Conservation (phyloP, 2,329 filamentous ascomycete genomes). For the Mollisiaceae sp. region DNA sequence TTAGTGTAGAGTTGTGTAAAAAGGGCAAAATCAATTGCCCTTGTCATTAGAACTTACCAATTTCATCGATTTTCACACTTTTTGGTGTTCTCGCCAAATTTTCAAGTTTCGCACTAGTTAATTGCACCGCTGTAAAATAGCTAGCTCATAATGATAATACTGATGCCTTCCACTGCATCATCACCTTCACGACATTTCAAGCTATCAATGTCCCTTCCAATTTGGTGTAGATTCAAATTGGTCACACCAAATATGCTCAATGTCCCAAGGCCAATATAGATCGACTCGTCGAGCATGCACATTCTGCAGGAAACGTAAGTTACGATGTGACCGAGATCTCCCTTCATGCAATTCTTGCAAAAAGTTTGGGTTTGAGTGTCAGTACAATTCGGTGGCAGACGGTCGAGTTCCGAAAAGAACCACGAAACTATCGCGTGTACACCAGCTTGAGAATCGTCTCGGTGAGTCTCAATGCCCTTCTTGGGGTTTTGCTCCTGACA, state of each 20-base stretch:
- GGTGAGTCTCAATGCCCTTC: conserved; percentile 11
- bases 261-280: not conserved
- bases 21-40: no score
- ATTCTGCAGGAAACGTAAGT: conserved; percentile 23
- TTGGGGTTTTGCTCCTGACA: not conserved
- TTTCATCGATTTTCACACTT: no score
- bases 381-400: conserved; percentile 14
- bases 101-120: no score
- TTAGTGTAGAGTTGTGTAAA: no score
- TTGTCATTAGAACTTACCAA: no score
- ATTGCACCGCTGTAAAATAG: no score
- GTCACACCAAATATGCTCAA: not conserved
- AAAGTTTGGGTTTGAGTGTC: conserved; percentile 26
- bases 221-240: not conserved
- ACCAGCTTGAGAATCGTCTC: conserved; percentile 22
- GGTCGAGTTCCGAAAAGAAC: conserved; percentile 10
- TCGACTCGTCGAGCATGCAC: conserved; percentile 15
- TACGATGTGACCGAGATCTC: conserved; percentile 20
- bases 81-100: no score
- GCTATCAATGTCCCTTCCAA: not conserved
- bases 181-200: not conserved
- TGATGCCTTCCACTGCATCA: not conserved
- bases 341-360: conserved; percentile 23
- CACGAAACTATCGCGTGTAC: conserved; percentile 16
- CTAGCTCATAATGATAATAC: not conserved